Percentiles rank a stretch among this genome's conserved stretches.
These are phyloP conservation scores for Botrytis squamosa DNA, from an alignment of 2,329 filamentous ascomycete species.

Conservation along the genomic window DNA sequence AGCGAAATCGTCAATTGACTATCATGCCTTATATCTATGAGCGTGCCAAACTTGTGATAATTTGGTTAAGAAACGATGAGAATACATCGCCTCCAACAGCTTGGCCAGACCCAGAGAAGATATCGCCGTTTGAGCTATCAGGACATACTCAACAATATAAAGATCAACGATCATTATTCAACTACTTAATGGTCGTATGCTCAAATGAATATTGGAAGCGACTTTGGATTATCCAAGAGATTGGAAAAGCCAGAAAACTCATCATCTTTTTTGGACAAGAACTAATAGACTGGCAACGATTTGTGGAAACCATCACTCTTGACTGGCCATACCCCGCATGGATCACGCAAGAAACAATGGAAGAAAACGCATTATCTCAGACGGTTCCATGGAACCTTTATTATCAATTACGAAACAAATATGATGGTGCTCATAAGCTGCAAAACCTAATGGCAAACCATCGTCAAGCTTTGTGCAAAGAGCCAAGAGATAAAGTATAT, in stretches of 20 bases:
- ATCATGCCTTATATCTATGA: slow-evolving; percentile 25
- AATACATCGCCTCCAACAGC: neutral
- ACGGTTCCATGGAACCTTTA: slow-evolving; percentile 28
- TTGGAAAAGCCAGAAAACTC: slow-evolving; percentile 31
- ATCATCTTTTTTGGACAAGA: slow-evolving; percentile 32
- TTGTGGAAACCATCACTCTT: neutral
- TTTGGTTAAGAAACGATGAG: slow-evolving; percentile 18
- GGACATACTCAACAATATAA: neutral
- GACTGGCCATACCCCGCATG: neutral
- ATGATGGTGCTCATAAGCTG: slow-evolving; percentile 25
- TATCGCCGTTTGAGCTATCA: neutral
- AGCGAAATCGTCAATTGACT: slow-evolving; percentile 22
- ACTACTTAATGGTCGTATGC: slow-evolving; percentile 21
- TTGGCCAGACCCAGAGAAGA: slow-evolving; percentile 1
- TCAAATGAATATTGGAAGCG: slow-evolving; percentile 29
- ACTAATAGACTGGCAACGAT: slow-evolving; percentile 19
- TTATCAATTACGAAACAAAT: slow-evolving; percentile 24
- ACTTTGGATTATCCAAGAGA: slow-evolving; percentile 38
- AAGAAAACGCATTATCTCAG: neutral
- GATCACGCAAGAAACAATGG: neutral
- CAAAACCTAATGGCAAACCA: slow-evolving; percentile 33
- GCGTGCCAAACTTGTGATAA: slow-evolving; percentile 19
- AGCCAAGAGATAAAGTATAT: slow-evolving; percentile 39
- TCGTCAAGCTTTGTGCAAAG: slow-evolving; percentile 32
- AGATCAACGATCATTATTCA: neutral